phyloP scores from a whole-genome alignment of 192 early-diverging fungal genomes.

The Coemansia sp. region DNA sequence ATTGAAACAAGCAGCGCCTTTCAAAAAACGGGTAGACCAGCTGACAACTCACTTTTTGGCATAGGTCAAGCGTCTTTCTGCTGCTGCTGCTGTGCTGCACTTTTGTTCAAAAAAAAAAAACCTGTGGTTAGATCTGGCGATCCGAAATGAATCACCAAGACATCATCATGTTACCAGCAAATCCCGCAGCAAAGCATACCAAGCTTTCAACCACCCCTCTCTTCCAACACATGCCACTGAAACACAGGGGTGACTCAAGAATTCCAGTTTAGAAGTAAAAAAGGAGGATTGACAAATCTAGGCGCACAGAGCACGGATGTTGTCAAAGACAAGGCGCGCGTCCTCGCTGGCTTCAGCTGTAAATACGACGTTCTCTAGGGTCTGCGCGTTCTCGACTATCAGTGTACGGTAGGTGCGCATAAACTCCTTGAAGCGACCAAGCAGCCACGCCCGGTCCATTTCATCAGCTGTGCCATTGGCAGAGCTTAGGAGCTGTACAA shows the following conservation, averaged over 20 bases:
- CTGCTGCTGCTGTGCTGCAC: not conserved
- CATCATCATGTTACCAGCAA: no score
- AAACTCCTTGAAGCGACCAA: constrained; percentile 63
- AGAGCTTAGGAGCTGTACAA: constrained; percentile 55
- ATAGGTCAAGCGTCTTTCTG: not conserved
- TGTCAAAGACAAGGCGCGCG: constrained; percentile 35
- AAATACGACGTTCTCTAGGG: constrained; percentile 55
- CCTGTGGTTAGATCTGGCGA: no score
- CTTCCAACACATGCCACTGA: no score
- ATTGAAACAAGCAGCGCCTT: not conserved
- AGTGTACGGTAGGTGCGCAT: constrained; percentile 59
- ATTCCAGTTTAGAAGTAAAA: no score
- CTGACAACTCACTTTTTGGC: not conserved
- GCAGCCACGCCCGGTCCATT: constrained; percentile 66
- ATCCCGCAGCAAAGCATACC: no score
- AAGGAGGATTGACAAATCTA: constrained; percentile 3
- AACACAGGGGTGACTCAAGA: no score
- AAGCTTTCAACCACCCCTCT: no score
- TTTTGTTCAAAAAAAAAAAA: not conserved
- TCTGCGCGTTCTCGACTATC: constrained; percentile 46
- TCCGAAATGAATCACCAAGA: no score
- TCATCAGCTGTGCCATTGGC: constrained; percentile 58
- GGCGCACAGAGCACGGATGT: constrained; percentile 14
- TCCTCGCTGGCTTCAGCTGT: constrained; percentile 46
- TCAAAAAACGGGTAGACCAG: not conserved